Percentiles rank a stretch among this genome's conserved stretches.
Conservation (phyloP, 1,139 yeast genomes). For the Debaryomyces sp. region DNA sequence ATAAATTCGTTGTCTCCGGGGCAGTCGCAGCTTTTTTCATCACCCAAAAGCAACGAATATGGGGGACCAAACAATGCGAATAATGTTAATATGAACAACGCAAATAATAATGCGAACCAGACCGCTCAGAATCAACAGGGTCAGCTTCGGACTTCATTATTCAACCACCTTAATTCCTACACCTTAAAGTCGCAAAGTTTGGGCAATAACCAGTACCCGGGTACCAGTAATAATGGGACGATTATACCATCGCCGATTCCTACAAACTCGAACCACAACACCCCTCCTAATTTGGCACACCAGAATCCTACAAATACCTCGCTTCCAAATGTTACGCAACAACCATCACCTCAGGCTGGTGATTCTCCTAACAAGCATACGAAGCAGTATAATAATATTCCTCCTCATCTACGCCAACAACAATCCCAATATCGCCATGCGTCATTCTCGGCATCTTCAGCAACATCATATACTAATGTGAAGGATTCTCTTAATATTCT, state of each 20-base stretch:
- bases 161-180: slow-evolving; percentile 14
- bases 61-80: slow-evolving; percentile 1
- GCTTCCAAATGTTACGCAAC: slow-evolving; percentile 8
- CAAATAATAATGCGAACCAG: background rate
- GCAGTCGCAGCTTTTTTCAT: slow-evolving; percentile 19
- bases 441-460: slow-evolving; percentile 81
- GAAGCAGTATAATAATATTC: slow-evolving; percentile 9
- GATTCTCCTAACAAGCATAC: slow-evolving; percentile 14
- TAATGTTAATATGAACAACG: too few species aligned
- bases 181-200: slow-evolving; percentile 6
- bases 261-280: slow-evolving; percentile 24
- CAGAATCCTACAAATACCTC: slow-evolving; percentile 1
- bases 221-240: slow-evolving; percentile 2
- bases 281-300: slow-evolving; percentile 20
- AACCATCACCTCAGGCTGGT: slow-evolving; percentile 14
- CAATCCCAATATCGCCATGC: slow-evolving; percentile 54
- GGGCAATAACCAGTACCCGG: background rate
- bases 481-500: slow-evolving; percentile 43
- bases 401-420: slow-evolving; percentile 10
- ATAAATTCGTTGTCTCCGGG: slow-evolving; percentile 10
- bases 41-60: slow-evolving; percentile 18
- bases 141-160: slow-evolving; percentile 26
- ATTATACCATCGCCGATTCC: slow-evolving; percentile 28
- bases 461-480: slow-evolving; percentile 64
- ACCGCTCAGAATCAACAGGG: slow-evolving; percentile 7